Base-by-base conservation (phyloP, 495 filamentous ascomycete genomes). In the Podospora anserina region DNA sequence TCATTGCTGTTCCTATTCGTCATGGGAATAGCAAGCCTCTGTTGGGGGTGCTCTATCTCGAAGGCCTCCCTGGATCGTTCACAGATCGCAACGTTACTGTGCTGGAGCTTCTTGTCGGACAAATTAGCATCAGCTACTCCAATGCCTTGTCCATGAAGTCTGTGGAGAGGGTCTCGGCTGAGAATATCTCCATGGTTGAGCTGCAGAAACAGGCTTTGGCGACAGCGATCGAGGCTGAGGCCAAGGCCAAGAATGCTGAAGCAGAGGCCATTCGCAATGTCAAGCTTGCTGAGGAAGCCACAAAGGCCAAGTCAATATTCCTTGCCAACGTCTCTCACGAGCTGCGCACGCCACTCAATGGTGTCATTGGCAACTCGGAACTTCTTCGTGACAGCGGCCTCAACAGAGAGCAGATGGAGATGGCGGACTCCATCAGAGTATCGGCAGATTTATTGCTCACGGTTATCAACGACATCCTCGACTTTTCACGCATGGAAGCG, bases 381-480 rank as follows among this genome's bases (percentile, higher is more conserved):
- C 81, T 97, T 18, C 82, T 97, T 20, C 90, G 93, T 70, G 90
- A 89, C 55, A 96, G 90, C 60, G 79, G 80, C 30, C 82, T 97
- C 65, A 89, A 89, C 67, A 87, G 84, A 66, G 93, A 97, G 75
- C 93, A 97, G 77, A 86, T 91, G 62, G 90, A 91, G 78, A 95
- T 93, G 82, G 91, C 93, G n/a, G 92, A 97, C 75, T 94, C 91
- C 7, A 96, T 97, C 71, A 85, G 92, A 3, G 89, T 97, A 23
- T 97, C 93, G 68, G 93, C 93, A 4, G 92, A 97, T 75, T 90
- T 94, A 7, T 81, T 97, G 7, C 84, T 97, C n/a, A 93, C 91
- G 0, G 90, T 97, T 65, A 97, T 97, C 82, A 97, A 97, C 74
- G 93, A 97, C 71, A 94, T 97, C 26, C 82, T 97, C 1, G 93